These are phyloP conservation scores for Verticillium nonalfalfae DNA, from an alignment of 2,329 filamentous ascomycete genomes.

Conservation along the genomic window DNA sequence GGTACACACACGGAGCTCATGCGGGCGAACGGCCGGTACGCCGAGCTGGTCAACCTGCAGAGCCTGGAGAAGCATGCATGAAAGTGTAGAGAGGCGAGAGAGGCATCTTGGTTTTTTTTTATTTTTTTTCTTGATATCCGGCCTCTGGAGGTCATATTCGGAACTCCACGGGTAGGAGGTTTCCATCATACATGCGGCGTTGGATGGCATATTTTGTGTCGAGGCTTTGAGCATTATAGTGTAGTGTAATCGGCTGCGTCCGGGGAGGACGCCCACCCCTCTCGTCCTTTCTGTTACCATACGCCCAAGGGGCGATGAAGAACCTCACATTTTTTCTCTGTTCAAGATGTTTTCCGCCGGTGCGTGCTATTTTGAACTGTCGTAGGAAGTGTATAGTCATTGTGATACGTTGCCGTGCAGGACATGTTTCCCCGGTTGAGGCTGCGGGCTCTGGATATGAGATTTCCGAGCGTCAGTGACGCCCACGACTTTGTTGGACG, in stretches of 20 bases:
- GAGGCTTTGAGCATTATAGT: not conserved
- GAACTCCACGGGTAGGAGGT: not conserved
- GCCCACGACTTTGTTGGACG: too few species aligned
- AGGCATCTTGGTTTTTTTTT: not conserved
- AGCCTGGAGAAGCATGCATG: conserved; percentile 57
- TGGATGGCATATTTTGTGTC: not conserved
- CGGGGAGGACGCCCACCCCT: conserved; percentile 3
- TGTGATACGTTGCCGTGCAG: too few species aligned
- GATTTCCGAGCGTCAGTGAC: too few species aligned
- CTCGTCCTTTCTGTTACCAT: not conserved
- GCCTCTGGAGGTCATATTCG: not conserved
- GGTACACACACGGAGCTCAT: conserved; percentile 74
- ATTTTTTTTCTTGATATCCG: not conserved
- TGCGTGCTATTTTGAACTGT: too few species aligned
- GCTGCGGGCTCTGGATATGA: too few species aligned
- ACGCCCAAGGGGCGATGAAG: not conserved
- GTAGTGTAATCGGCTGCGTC: conserved; percentile 5
- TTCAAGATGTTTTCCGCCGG: not conserved
- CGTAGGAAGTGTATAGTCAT: too few species aligned
- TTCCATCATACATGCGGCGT: not conserved
- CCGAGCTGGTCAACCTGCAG: conserved; percentile 74
- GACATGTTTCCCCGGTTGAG: too few species aligned
- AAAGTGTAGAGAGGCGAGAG: not conserved
- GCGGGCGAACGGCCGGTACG: conserved; percentile 64
- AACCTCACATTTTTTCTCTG: not conserved